Evolutionary conservation across 2,329 filamentous ascomycete genomes (phyloP), one percentile per base, ranked within the genome.

Genomic region (Aspergillus brunneoviolaceus): DNA sequence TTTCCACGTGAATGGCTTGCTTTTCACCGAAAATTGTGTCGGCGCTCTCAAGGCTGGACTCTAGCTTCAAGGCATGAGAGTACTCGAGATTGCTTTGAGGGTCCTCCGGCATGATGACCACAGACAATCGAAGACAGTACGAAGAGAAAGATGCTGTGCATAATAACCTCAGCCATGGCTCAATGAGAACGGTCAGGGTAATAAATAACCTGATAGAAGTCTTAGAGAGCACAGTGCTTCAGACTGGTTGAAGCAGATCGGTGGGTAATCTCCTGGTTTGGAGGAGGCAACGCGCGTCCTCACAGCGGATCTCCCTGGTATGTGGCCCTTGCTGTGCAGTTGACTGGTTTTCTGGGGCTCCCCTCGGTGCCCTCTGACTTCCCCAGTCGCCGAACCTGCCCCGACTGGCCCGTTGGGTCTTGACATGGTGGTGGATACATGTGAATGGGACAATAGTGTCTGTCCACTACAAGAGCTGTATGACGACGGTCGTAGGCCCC

Each of bases 11-110:
- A 23, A 51, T 49, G 25, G 51, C 51, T 9, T 58, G 51, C 23
- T 64, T 64, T 45, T 61, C 61, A 23, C 7, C 31, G 23, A 19
- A 49, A 47, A 60, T n/a, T 10, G 58, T 49, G 4, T 55, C 57
- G 21, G 52, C n/a, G 33, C 31, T 60, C 48, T 60, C 57, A 12
- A 58, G 51, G 48, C 57, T 58, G 19, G 50, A 42, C 25, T 58
- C 54, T 39, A 55, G 56, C 16, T 42, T 54, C n/a, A 58, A 39
- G 45, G 49, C 27, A 25, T 51, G 33, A 21, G 62, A 57, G 31
- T 52, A 56, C 12, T 57, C 57, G 39, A 55, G 48, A 31, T 47
- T 39, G 4, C n/a, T 27, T 12, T 39, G 53, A 42, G 49, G 39
- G 21, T 61, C 57, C 16, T 33, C 39, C 21, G 60, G 29, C 60